A percentile compares a stretch with the other conserved stretches of the same genome.
Conservation (phyloP, 2,329 filamentous ascomycete species). For the Pseudocercospora fuligena region DNA sequence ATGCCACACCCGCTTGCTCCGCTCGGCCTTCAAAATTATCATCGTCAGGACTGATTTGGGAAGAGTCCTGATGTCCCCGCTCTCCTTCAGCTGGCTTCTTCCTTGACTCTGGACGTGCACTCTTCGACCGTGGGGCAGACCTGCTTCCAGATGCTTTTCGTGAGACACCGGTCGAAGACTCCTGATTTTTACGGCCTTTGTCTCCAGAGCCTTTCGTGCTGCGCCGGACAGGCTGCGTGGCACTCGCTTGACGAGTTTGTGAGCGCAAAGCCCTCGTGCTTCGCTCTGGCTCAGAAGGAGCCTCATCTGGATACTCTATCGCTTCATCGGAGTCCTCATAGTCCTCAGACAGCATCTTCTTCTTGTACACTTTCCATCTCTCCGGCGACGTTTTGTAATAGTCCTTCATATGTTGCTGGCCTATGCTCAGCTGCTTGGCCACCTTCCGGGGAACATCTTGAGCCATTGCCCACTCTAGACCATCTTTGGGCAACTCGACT, state of each 20-base stretch:
- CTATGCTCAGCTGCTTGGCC: not conserved
- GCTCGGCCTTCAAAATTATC: not conserved
- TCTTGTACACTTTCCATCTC: not conserved
- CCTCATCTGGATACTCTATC: not conserved
- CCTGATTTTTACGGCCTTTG: not conserved
- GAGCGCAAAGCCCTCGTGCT: not conserved
- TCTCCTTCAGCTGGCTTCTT: not conserved
- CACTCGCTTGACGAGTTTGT: conserved; percentile 6
- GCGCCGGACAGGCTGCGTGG: not conserved
- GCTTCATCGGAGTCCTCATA: not conserved
- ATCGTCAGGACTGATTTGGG: not conserved
- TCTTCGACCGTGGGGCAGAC: not conserved
- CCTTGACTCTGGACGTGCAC: not conserved
- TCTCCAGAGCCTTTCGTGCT: conserved; percentile 5
- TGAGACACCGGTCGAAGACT: not conserved
- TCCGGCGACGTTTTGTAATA: not conserved
- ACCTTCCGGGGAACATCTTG: not conserved
- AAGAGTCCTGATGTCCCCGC: not conserved
- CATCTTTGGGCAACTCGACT: not conserved
- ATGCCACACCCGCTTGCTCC: not conserved
- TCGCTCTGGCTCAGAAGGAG: not conserved
- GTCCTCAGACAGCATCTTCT: not conserved
- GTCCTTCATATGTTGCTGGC: not conserved
- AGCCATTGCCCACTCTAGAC: not conserved
- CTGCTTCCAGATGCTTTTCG: not conserved